Conservation (phyloP, 148 eudicot species). For the Talinum fruticosum region DNA sequence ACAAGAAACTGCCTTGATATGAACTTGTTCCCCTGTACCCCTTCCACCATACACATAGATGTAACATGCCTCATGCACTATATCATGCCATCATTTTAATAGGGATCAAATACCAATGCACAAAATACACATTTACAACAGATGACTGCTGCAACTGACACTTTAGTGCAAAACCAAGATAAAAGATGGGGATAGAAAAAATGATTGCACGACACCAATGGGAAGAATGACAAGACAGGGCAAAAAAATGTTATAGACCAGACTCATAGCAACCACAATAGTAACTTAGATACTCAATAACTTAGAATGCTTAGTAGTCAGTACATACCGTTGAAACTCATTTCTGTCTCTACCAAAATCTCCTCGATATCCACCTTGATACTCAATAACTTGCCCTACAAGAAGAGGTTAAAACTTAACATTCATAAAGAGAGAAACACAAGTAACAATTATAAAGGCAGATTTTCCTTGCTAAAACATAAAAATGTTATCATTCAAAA, state of each 20-base stretch:
- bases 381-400: constrained; percentile 56
- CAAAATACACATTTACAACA: neutral
- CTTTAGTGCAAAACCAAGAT: neutral
- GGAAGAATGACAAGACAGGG: neutral
- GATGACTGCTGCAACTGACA: neutral
- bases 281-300: neutral
- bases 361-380: constrained; percentile 55
- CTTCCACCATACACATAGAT: neutral
- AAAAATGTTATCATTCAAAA: neutral
- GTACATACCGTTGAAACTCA: constrained; percentile 51
- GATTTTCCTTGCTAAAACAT: neutral
- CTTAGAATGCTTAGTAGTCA: neutral
- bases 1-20: neutral
- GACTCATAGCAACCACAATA: constrained; percentile 5
- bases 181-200: neutral
- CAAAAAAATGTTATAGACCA: neutral
- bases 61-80: neutral
- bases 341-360: constrained; percentile 35
- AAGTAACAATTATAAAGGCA: neutral
- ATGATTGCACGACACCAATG: neutral
- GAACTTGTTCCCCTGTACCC: neutral
- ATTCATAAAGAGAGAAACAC: neutral
- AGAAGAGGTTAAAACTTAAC: constrained; percentile 14
- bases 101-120: neutral
- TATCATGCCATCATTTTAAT: neutral